Base-by-base conservation (phyloP, 345 rosid genomes). In the Euphorbia lathyris region DNA sequence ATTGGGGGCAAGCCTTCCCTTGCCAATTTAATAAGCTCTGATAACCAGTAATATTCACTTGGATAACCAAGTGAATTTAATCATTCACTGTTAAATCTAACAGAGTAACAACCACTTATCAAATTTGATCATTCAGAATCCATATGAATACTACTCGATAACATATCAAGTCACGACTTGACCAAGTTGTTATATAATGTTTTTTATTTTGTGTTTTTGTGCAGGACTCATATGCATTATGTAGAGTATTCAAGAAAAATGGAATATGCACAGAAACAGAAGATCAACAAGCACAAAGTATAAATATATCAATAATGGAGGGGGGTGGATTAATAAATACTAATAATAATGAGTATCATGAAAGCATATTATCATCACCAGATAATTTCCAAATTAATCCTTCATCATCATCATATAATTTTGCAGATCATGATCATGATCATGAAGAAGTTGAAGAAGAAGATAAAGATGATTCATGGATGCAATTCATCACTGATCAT, bases 401-500 rank as follows among this genome's bases (percentile, higher is more conserved):
- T 19, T 77, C 91, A 13, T 34, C 38, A 34, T 34, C 38, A 34
- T 34, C 3, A 2, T 2, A 34, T 34, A 34, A 34, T 34, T 34
- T 34, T 34, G 38, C 3, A 34, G 38, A 34, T 34, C 38, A 34
- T 34, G 4, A 34, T 34, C n/a, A 34, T 34, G 7, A 34, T 34
- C n/a, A n/a, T 34, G 38, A 34, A 34, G 38, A 34, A 34, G n/a
- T n/a, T n/a, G 96, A 85, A 19, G 94, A 84, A 48, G 94, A 88
- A 48, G 97, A 89, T 52, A 91, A 88, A 79, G 98, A 93, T 51
- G 97, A 93, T 58, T 93, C 97, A 3, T 93, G 98, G 98, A 93
- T 91, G 97, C 97, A 91, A 27, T 93, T 93, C 79, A 93, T 93
- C 82, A 87, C 97, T 0, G 98, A 91, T n/a, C n/a, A n/a, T 63